Base-by-base conservation (phyloP, 257 asterid species). In the Petunia axillaris region DNA sequence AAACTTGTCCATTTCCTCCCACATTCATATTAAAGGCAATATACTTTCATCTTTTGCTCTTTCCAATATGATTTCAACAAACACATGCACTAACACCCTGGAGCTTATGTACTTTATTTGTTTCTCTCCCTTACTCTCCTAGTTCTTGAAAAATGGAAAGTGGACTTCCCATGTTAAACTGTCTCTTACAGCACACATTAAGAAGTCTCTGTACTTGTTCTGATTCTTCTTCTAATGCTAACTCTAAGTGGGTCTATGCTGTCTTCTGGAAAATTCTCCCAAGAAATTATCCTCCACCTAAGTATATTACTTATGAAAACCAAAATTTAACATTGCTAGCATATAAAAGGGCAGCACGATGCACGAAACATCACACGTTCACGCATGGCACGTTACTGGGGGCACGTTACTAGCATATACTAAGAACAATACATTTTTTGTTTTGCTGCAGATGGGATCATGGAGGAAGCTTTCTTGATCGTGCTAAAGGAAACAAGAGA, bases 181-280 rank as follows among this genome's bases (percentile, higher is more conserved):
- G 97, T 78, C 91, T 93, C 70, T 80, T 91, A 67, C 97, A 92
- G 86, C 94, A 90, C 44, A 91, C 97, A 8, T 94, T 93, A 40
- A 89, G 96, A 85, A 89, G 91, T 88, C 79, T 91, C 3, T 93
- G 98, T 81, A 79, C 89, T 70, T 87, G 73, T 71, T 82, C 89
- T 39, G 85, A 83, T 82, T 86, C 90, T 67, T 85, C 94, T 36
- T 79, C 89, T 36, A 44, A 36, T 46, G 82, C 89, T 76, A 25
- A 25, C 0, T 83, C 94, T 4, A 92, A 91, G 62, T 93, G 98
- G 98, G 91, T 81, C 15, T 93, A 91, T 81, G 92, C 98, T 41
- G 91, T 93, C 81, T 93, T 90, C 85, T 93, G 98, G 98, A 91
- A 90, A 64, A 91, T 90, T 85, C 85, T 93, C 63, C 98, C 98